phyloP scores from a whole-genome alignment of 306 rosid genomes.

The Vicia villosa region DNA sequence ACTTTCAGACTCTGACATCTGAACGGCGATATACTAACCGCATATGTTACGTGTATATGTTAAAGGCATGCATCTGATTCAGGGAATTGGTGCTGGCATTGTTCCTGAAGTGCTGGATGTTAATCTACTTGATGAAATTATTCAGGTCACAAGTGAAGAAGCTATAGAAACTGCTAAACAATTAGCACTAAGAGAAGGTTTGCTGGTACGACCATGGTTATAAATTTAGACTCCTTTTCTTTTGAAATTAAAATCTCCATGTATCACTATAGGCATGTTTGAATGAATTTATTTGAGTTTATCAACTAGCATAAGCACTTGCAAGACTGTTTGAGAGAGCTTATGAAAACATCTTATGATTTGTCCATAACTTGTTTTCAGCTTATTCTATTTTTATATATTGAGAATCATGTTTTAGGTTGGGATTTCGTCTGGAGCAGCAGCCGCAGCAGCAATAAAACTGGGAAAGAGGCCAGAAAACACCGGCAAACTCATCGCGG shows the following conservation, averaged over 20 bases:
- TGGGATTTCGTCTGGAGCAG: slow-evolving; percentile 77
- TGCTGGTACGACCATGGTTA: slow-evolving; percentile 49
- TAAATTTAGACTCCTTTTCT: not conserved
- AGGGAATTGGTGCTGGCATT: slow-evolving; percentile 72
- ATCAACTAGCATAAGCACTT: not conserved
- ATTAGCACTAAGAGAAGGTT: slow-evolving; percentile 70
- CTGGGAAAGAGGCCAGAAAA: slow-evolving; percentile 45
- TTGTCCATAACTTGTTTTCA: not conserved
- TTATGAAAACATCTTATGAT: no score
- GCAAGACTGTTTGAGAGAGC: not conserved
- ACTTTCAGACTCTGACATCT: not conserved
- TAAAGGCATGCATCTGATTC: slow-evolving; percentile 67
- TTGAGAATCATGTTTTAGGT: slow-evolving; percentile 39
- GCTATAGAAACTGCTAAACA: slow-evolving; percentile 63
- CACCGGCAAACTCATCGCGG: slow-evolving; percentile 59
- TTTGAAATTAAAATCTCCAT: not conserved
- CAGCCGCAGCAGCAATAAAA: slow-evolving; percentile 58
- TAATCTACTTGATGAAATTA: slow-evolving; percentile 41
- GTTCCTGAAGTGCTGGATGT: slow-evolving; percentile 57
- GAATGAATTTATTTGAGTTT: no score
- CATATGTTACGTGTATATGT: slow-evolving; percentile 13
- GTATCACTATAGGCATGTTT: not conserved
- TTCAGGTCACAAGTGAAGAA: slow-evolving; percentile 41
- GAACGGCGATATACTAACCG: slow-evolving; percentile 11
- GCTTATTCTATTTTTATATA: not conserved